Base-by-base conservation (phyloP, 2,329 filamentous ascomycete species). In the Penicillium oxalicum region DNA sequence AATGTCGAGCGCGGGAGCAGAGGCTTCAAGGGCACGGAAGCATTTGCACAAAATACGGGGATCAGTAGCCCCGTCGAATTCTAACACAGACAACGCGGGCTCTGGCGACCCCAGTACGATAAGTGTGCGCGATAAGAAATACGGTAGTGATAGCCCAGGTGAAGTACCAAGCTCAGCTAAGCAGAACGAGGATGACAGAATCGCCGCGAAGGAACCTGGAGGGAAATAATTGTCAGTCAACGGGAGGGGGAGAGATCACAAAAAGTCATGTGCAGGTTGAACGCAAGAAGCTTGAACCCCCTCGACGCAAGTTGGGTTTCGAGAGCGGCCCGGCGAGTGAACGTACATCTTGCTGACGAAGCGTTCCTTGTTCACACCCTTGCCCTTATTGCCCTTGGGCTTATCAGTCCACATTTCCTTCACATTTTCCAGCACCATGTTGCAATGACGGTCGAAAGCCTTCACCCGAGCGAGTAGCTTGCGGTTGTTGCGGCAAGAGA, bases 321-420 rank as follows among this genome's bases (percentile, higher is more conserved):
- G 11, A 32, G 29, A 11, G 11, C 29, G 8, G 11, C 29, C 29
- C 11, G 29, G 5, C 25, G 28, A 24, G 39, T 18, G n/a, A 35
- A 80, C 83, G 59, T 69, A 91, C 91, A 96, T 91, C 77, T 96
- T 96, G 79, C 88, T 95, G 65, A 97, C 93, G 72, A 96, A 96
- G 37, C 93, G 80, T 72, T 98, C 93, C 82, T 97, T 96, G 77
- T 98, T 98, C 54, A 97, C 88, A 48, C 91, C 91, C 74, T 90
- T 91, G 77, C 91, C 93, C 58, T 91, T 91, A 57, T 84, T 86
- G 24, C 87, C 83, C 64, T 88, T 79, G 42, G 91, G 90, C 48
- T 87, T 93, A 75, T 98, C 93, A 8, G 91, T 96, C 93, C 93
- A 98, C 91, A 98, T 97, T 76, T 98, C 93, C 79, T 94, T 94